Conservation (phyloP, 768 basidiomycete species). For the Serendipita sp. region DNA sequence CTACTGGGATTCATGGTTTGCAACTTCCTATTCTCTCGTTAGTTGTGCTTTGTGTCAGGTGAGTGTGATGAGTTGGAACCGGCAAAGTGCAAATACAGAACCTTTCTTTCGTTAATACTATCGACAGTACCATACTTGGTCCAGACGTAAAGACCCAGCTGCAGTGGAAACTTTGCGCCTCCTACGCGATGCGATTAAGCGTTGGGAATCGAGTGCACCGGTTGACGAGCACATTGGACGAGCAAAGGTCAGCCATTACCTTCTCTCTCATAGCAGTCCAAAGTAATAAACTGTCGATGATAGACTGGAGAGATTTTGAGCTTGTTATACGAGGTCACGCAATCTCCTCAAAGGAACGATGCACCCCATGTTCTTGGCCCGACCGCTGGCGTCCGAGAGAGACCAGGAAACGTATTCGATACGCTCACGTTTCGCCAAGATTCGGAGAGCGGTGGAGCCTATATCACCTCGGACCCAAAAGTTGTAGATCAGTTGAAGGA, state of each 20-base stretch:
- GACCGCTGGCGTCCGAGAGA: conserved; percentile 41
- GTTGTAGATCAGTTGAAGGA: not conserved
- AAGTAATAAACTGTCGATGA: conserved; percentile 6
- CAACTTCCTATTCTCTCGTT: conserved; percentile 76
- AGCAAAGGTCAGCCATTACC: conserved; percentile 47
- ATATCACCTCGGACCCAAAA: conserved; percentile 2
- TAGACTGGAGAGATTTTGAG: conserved; percentile 88
- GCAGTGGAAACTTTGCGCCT: conserved; percentile 61
- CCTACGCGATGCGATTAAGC: conserved; percentile 65
- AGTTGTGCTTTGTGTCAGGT: conserved; percentile 86
- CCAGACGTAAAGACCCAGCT: conserved; percentile 57
- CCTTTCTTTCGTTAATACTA: not conserved
- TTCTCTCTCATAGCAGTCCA: conserved; percentile 7
- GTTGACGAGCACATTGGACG: conserved; percentile 68
- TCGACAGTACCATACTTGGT: conserved; percentile 81
- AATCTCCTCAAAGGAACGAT: conserved; percentile 38
- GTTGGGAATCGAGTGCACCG: conserved; percentile 52
- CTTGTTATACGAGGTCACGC: conserved; percentile 84
- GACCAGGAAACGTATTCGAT: conserved; percentile 21
- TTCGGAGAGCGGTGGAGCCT: conserved; percentile 16
- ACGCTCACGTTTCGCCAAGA: conserved; percentile 62
- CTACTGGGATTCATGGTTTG: conserved; percentile 71
- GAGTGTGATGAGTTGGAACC: conserved; percentile 13
- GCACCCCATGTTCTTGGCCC: conserved; percentile 48
- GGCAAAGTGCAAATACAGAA: not conserved